phyloP scores from a whole-genome alignment of 2,329 filamentous ascomycete genomes.

The Talaromyces sp. region DNA sequence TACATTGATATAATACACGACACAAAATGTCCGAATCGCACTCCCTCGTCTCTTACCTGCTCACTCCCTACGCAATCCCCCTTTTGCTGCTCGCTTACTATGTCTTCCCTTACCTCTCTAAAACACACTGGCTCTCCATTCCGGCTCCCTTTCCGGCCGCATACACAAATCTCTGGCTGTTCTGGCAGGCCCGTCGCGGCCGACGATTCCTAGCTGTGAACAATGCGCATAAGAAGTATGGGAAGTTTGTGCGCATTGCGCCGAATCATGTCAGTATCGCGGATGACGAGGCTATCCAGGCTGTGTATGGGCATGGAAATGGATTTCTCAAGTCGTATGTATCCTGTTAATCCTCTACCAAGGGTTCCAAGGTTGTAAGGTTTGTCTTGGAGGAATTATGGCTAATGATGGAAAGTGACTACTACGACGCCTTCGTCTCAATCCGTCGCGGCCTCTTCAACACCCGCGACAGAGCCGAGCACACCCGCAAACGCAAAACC shows the following conservation, averaged over 20 bases:
- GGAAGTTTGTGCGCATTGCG: constrained; percentile 76
- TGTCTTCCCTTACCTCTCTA: constrained; percentile 56
- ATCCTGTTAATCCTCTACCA: constrained; percentile 20
- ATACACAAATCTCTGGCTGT: constrained; percentile 78
- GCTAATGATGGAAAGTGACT: constrained; percentile 55
- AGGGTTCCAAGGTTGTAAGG: too few relatives aligned
- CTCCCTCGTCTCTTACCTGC: constrained; percentile 20
- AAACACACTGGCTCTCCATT: constrained; percentile 51
- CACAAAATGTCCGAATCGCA: constrained; percentile 10
- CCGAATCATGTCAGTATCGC: constrained; percentile 81
- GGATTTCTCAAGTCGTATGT: constrained; percentile 68
- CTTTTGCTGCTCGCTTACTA: constrained; percentile 54
- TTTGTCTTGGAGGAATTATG: too few relatives aligned
- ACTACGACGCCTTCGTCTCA: constrained; percentile 88
- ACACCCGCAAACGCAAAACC: constrained; percentile 84
- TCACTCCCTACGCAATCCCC: constrained; percentile 42
- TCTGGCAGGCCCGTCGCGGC: constrained; percentile 64
- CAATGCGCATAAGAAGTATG: constrained; percentile 68
- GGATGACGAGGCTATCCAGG: constrained; percentile 71
- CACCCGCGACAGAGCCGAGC: constrained; percentile 74
- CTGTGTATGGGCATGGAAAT: constrained; percentile 76
- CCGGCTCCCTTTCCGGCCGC: constrained; percentile 54
- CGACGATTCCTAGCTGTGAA: constrained; percentile 64
- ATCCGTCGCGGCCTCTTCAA: constrained; percentile 86
- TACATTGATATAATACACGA: neutral